Base-by-base conservation (phyloP, 768 basidiomycete species). In the Hemileccinum impolitum region DNA sequence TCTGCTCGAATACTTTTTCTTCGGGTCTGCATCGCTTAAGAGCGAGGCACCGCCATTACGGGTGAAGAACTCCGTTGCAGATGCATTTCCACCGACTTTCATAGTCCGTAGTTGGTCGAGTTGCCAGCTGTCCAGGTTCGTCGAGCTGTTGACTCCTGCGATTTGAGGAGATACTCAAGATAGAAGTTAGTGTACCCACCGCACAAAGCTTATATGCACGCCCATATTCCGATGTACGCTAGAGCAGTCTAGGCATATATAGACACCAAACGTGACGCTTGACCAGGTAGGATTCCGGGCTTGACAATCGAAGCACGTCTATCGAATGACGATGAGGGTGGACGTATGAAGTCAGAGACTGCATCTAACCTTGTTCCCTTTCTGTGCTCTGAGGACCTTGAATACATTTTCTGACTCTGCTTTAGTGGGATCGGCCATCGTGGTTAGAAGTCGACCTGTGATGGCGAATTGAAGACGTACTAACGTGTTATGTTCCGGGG, bases 221-320 rank as follows among this genome's bases (percentile, higher is more conserved):
- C 96, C 96, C 83, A 97, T 85, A 67, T 95, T 97, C 45, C 96
- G 78, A 70, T 99, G 96, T 13, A 88, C 73, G 56, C 87, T 89
- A 5, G 95, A 98, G 75, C 96, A 99, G 51, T 99, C 94, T 28
- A 98, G 75, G 64, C 96, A 99, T 63, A 99, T 94, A 70, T 98
- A 98, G 13, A 98, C 85, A 30, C 92, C 95, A 64, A 88, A 99
- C 0, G 93, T 94, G 18, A 96, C 92, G 53, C 91, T 94, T 4
- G 94, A 85, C 96, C 95, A 98, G 28, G 94, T 96, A 39, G 95
- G 95, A 71, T 96, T 96, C 60, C 93, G 86, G 40, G 94, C 94
- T 61, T 81, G 79, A 67, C 95, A 97, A 68, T 98, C 95, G 61
- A 96, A 96, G 72, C 95, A 98, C 64, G 78, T 75, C 89, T 91